Base-by-base conservation (phyloP, 129 eudicot species). In the Silybum marianum region DNA sequence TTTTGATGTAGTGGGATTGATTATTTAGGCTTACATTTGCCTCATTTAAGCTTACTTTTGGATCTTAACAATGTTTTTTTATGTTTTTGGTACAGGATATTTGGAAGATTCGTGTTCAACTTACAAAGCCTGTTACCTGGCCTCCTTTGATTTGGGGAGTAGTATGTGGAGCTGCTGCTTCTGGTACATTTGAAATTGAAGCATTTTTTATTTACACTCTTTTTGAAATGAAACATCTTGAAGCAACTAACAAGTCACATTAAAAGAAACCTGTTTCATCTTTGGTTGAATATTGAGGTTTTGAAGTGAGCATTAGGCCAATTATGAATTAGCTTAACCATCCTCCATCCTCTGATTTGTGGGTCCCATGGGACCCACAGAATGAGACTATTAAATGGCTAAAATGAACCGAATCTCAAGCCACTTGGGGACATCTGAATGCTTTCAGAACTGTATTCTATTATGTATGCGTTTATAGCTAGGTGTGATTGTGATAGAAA, bases 81-180 rank as follows among this genome's bases (percentile, higher is more conserved):
- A 26, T 75, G 12, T 71, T 1, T 14, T 24, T 40, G 79, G 14
- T 71, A 71, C 90, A 95, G 99, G 80, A 95, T 87, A 95, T 81
- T 25, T 93, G 99, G 99, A 95, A 95, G 87, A 93, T 95, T 36
- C 97, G 98, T 24, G 88, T 95, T 85, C 99, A 95, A 84, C 98
- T 95, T 60, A 93, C 91, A 19, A 95, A 95, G 86, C 98, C 98
- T 7, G 98, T 95, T 58, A 93, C 99, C 28, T 93, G 99, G 98
- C 99, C 99, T 84, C 99, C 98, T n/a, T 83, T 95, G 79, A 76
- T 95, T 39, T 95, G 99, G 99, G 99, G 99, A 83, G 97, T 95
- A 67, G 98, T 93, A 60, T 95, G 99, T 87, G 99, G 99, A 73
- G 98, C 99, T 82, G 98, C 99, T 69, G 98, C 99, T 77, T 95